phyloP scores from a whole-genome alignment of 768 basidiomycete species.

The Serendipita sp. region DNA sequence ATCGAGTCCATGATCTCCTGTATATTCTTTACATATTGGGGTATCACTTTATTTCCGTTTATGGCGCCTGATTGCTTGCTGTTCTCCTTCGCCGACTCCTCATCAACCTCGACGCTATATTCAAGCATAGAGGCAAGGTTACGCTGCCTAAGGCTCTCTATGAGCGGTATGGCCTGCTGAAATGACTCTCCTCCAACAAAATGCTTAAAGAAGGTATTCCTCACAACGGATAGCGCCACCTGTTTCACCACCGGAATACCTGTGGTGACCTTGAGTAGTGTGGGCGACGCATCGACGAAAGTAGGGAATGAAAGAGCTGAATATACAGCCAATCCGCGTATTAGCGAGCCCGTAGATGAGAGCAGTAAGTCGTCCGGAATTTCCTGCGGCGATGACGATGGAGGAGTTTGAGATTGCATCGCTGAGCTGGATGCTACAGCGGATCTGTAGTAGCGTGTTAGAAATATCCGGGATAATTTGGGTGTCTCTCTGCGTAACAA shows the following conservation, averaged over 20 bases:
- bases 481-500: no score
- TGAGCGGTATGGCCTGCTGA: conserved; percentile 44
- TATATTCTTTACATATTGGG: conserved; percentile 44
- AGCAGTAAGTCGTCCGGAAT: neutral
- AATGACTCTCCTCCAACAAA: conserved; percentile 85
- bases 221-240: conserved; percentile 51
- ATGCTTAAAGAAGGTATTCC: conserved; percentile 75
- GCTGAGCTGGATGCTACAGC: neutral
- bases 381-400: neutral
- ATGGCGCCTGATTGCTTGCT: neutral
- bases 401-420: neutral
- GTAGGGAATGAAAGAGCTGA: conserved; percentile 59
- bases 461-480: no score
- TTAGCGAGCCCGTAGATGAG: conserved; percentile 19
- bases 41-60: conserved; percentile 10
- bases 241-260: conserved; percentile 45
- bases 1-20: conserved; percentile 63
- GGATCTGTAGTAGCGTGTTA: neutral
- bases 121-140: conserved; percentile 65
- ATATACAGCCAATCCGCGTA: conserved; percentile 71
- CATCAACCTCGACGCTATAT: conserved; percentile 77
- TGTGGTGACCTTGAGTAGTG: conserved; percentile 37
- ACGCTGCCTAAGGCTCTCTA: conserved; percentile 41
- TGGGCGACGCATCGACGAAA: conserved; percentile 61
- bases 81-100: conserved; percentile 23